Conservation (phyloP, 1,139 yeast genomes). For the Saccharomyces hybrid region DNA sequence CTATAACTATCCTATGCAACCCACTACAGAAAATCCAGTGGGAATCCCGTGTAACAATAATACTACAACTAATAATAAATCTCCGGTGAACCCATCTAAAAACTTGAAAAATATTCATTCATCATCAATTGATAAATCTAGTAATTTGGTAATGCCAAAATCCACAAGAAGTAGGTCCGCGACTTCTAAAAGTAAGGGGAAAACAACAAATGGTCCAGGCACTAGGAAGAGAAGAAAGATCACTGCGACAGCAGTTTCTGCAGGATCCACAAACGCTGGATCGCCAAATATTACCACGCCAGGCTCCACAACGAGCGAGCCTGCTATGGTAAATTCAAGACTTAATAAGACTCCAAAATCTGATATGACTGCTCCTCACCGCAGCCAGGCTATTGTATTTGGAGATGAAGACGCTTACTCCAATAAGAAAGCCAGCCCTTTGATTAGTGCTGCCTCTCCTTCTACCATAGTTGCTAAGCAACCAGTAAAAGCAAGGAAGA, state of each 20-base stretch:
- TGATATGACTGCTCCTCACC: background rate
- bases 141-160: background rate
- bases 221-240: background rate
- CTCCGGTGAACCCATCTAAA: background rate
- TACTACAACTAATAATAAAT: background rate
- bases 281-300: background rate
- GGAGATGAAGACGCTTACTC: background rate
- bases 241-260: background rate
- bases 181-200: background rate
- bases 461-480: background rate
- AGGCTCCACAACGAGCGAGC: background rate
- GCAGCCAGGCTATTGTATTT: background rate
- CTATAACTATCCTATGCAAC: constrained; percentile 11
- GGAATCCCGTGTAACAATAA: constrained; percentile 1
- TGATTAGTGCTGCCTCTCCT: background rate
- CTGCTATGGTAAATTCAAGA: background rate
- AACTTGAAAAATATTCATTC: background rate
- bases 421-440: background rate
- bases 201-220: background rate
- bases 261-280: background rate
- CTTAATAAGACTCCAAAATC: background rate
- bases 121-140: background rate
- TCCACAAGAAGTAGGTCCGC: background rate
- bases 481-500: background rate
- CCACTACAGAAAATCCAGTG: constrained; percentile 1